phyloP scores from a whole-genome alignment of 495 filamentous ascomycete genomes.

The Antarctomyces pellizariae region DNA sequence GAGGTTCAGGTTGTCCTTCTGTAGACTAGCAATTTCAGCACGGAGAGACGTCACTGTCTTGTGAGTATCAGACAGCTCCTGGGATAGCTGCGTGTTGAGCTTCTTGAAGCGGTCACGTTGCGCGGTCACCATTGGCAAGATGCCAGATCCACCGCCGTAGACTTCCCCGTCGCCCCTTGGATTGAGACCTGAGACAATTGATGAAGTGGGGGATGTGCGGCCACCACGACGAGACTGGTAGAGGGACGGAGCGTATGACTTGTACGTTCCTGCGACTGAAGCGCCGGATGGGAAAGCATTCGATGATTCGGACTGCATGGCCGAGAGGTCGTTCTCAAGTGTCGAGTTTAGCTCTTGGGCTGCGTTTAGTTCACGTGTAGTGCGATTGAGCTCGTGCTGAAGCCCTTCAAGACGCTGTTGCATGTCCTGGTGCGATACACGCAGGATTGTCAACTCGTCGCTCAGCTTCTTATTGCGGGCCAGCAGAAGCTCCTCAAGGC shows the following conservation, averaged over 20 bases:
- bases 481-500: constrained; percentile 71
- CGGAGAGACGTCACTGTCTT: constrained; percentile 63
- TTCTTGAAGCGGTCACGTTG: constrained; percentile 97
- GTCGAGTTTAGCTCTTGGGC: constrained; percentile 65
- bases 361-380: constrained; percentile 69
- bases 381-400: constrained; percentile 61
- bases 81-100: constrained; percentile 75
- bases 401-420: constrained; percentile 57
- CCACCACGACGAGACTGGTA: constrained; percentile 44
- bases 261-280: constrained; percentile 84
- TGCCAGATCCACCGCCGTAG: constrained; percentile 64
- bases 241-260: constrained; percentile 58
- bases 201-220: constrained; percentile 76
- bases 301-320: constrained; percentile 61
- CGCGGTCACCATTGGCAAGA: constrained; percentile 93
- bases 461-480: constrained; percentile 88
- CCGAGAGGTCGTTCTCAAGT: constrained; percentile 77
- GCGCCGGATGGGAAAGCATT: constrained; percentile 68
- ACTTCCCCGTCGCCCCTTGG: constrained; percentile 39
- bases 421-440: constrained; percentile 85
- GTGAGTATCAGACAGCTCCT: constrained; percentile 67
- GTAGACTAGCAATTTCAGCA: constrained; percentile 74
- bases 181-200: constrained; percentile 92
- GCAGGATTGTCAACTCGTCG: constrained; percentile 75
- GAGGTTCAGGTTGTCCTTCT: constrained; percentile 87